These are phyloP conservation scores for Cladosporium halotolerans DNA, from an alignment of 2,329 filamentous ascomycete genomes.

Conservation along the genomic window DNA sequence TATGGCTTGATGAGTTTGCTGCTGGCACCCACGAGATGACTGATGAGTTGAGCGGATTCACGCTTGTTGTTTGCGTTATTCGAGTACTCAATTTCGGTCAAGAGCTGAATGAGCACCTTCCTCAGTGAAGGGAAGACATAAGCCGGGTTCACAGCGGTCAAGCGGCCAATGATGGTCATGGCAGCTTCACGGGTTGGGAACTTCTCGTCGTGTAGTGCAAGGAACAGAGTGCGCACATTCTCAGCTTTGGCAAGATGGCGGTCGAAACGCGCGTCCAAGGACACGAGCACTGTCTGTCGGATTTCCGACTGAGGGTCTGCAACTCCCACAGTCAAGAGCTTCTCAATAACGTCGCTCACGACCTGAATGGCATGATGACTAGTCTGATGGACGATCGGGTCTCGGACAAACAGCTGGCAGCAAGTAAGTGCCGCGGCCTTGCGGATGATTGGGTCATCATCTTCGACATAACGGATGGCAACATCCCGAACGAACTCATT, in stretches of 20 bases:
- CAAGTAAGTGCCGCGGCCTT: conserved; percentile 94
- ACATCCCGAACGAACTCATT: conserved; percentile 99
- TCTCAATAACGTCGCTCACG: conserved; percentile 96
- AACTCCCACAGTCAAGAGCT: conserved; percentile 87
- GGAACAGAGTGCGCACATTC: conserved; percentile 91
- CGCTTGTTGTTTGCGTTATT: conserved; percentile 92
- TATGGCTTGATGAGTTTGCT: conserved; percentile 92
- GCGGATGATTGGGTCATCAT: conserved; percentile 86
- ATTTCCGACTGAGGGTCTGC: conserved; percentile 86
- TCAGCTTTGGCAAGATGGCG: conserved; percentile 95
- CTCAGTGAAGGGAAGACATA: conserved; percentile 95
- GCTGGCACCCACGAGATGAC: conserved; percentile 85
- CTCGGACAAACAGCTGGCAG: conserved; percentile 93
- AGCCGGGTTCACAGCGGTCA: conserved; percentile 86
- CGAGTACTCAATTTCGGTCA: conserved; percentile 94
- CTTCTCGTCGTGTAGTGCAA: conserved; percentile 90
- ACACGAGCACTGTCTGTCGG: conserved; percentile 77
- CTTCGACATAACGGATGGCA: conserved; percentile 95
- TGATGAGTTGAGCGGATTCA: conserved; percentile 89
- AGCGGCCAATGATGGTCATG: conserved; percentile 89
- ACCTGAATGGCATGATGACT: conserved; percentile 96
- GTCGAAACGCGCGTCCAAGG: conserved; percentile 89
- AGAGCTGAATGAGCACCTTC: conserved; percentile 90
- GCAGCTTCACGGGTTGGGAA: conserved; percentile 90
- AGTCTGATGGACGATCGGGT: conserved; percentile 96